Conservation (phyloP, 129 eudicot species). For the sunflower (Helianthus annuus) region HanXRQr2.0-SUNRISE NC_035441.2:180787987-180788486, state of each 20-base stretch:
- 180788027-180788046: too few relatives aligned
- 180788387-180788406: slow-evolving; percentile 32
- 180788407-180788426: slow-evolving; percentile 28
- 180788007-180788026: too few relatives aligned
- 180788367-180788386: slow-evolving; percentile 29
- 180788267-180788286: slow-evolving; percentile 24
- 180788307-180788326: too few relatives aligned
- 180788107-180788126: slow-evolving; percentile 34
- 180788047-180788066: too few relatives aligned
- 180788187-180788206: slow-evolving; percentile 39
- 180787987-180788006: too few relatives aligned
- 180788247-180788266: slow-evolving; percentile 33
- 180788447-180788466: too few relatives aligned
- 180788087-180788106: slow-evolving; percentile 43
- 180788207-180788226: slow-evolving; percentile 34
- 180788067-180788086: slow-evolving; percentile 39
- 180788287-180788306: too few relatives aligned
- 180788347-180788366: slow-evolving; percentile 30
- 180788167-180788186: slow-evolving; percentile 41
- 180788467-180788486: too few relatives aligned
- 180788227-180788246: slow-evolving; percentile 31
- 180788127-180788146: slow-evolving; percentile 40
- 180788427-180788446: background rate
- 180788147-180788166: slow-evolving; percentile 42
- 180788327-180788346: slow-evolving; percentile 22